Conservation (phyloP, 192 early-diverging fungal species). For the Rhizophagus clarus region DNA sequence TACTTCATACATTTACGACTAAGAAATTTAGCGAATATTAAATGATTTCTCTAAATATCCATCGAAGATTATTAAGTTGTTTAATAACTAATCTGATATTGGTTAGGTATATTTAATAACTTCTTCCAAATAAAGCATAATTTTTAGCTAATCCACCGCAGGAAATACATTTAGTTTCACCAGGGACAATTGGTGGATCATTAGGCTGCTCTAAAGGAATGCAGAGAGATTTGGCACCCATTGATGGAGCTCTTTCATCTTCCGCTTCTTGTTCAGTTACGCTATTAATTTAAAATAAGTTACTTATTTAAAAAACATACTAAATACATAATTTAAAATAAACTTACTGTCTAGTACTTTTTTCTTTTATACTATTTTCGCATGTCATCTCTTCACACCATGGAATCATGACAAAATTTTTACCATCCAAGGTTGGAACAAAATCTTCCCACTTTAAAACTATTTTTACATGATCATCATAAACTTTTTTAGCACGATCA, state of each 20-base stretch:
- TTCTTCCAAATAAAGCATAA: conserved; percentile 83
- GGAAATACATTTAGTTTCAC: conserved; percentile 86
- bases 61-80: too few relatives aligned
- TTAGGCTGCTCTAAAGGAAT: conserved; percentile 93
- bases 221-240: conserved; percentile 99
- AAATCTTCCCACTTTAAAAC: conserved; percentile 93
- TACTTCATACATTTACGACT: too few relatives aligned
- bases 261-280: conserved; percentile 68
- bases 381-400: conserved; percentile 94
- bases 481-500: conserved; percentile 73
- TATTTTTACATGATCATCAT: conserved; percentile 73
- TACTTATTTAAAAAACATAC: not conserved
- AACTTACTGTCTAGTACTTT: conserved; percentile 71
- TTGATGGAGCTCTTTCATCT: conserved; percentile 97
- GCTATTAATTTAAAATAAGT: conserved; percentile 13
- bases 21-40: too few relatives aligned
- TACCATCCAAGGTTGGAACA: conserved; percentile 85
- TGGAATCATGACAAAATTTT: conserved; percentile 86
- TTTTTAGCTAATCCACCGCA: conserved; percentile 79
- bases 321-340: not conserved
- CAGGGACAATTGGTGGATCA: conserved; percentile 77
- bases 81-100: too few relatives aligned
- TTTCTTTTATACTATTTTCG: conserved; percentile 96
- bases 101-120: conserved; percentile 57
- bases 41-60: too few relatives aligned